A percentile compares a stretch with the other conserved stretches of the same genome.
Evolutionary conservation across 164 flowering plant species (phyloP).

Genomic region (Piper betle): DNA sequence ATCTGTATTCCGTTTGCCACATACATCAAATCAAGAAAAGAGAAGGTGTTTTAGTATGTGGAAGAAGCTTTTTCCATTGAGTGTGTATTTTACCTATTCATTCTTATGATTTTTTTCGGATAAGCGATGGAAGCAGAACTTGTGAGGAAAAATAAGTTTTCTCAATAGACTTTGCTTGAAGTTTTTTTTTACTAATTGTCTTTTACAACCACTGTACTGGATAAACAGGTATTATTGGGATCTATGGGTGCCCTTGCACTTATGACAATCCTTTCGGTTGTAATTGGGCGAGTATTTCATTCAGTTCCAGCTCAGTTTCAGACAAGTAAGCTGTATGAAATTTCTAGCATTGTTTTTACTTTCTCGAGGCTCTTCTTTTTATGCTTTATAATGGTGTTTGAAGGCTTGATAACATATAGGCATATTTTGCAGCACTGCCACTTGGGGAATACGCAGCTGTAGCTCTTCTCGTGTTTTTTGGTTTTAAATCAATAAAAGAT

Average conservation of each 20-base stretch:
- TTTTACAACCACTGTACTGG: neutral
- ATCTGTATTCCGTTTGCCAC: too few relatives aligned
- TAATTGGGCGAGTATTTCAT: constrained; percentile 82
- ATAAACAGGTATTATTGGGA: constrained; percentile 78
- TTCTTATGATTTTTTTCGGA: too few relatives aligned
- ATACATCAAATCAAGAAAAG: too few relatives aligned
- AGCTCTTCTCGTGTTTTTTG: constrained; percentile 79
- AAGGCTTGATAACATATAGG: neutral
- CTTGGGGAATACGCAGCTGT: constrained; percentile 97
- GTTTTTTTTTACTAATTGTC: too few relatives aligned
- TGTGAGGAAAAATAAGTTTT: too few relatives aligned
- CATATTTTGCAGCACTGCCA: constrained; percentile 62
- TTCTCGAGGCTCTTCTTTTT: neutral
- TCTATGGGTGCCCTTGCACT: constrained; percentile 94
- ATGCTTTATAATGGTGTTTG: neutral
- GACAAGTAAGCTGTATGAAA: constrained; percentile 56
- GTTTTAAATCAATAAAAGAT: constrained; percentile 83
- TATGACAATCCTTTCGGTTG: constrained; percentile 86
- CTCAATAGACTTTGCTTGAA: too few relatives aligned
- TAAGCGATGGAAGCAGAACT: too few relatives aligned
- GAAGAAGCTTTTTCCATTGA: too few relatives aligned
- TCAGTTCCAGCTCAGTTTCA: constrained; percentile 98
- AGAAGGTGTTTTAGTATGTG: too few relatives aligned
- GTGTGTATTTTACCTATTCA: too few relatives aligned
- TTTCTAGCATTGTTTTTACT: neutral